Evolutionary conservation across 148 eudicot genomes (phyloP), one percentile per base, ranked within the genome.

Genomic region (Silene uniflora): DNA sequence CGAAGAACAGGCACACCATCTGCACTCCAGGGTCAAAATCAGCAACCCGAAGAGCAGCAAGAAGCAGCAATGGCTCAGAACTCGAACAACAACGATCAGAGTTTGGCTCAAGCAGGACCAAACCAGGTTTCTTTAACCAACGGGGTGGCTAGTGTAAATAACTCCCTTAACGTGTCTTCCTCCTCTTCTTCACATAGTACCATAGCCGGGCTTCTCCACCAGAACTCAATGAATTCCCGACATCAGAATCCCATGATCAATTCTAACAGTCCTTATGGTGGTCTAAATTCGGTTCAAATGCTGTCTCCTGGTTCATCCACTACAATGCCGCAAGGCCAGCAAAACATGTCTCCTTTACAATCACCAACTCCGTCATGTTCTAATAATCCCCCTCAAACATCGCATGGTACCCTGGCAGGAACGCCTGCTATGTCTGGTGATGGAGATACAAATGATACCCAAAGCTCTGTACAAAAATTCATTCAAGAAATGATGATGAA

Each of bases 381-480:
- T 32, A 89, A 85, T 75, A 86, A 89, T 59, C 81, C 77, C 35
- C 83, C 80, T 19, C 90, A 81, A 75, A 52, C 81, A 64, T 86
- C 89, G 39, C 89, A 86, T 73, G 79, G 84, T 75, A 76, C 83
- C 69, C 19, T 87, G 80, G 71, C 82, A 6, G 63, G 73, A 69
- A 91, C 82, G 67, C 83, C 87, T 2, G 82, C 87, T 10, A 79
- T 82, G 62, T 88, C 90, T 2, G 81, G 84, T 63, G 90, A 93
- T 29, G 88, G 82, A 10, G 92, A 89, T 68, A 86, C 85, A 1
- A 86, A 76, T 47, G 96, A 94, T 67, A 83, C 93, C 18, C 96
- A 91, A 77, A 89, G 91, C 77, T 91, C 97, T 6, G 97, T 92
- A 11, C 97, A 94, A 77, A 94, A 94, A 80, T 84, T 94, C 21